These are phyloP conservation scores for Castanea sativa DNA, from an alignment of 306 rosid genomes.

Conservation along the genomic window DNA sequence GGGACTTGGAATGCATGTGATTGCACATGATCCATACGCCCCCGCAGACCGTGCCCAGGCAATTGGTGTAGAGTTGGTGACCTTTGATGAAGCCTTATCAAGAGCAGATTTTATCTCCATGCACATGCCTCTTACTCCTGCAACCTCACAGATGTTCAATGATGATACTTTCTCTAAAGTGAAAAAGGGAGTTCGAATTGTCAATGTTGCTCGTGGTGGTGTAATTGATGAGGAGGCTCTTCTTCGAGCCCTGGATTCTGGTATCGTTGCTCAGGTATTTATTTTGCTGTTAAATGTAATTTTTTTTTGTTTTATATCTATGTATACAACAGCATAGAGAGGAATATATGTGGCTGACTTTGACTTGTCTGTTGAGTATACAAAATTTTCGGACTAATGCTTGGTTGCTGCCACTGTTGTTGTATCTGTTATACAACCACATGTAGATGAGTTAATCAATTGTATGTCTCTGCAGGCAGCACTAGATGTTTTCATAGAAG, in stretches of 20 bases:
- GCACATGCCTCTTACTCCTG: slow-evolving; percentile 96
- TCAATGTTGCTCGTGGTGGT: slow-evolving; percentile 98
- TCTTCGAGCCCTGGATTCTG: slow-evolving; percentile 80
- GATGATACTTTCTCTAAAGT: slow-evolving; percentile 89
- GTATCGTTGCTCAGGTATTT: slow-evolving; percentile 89
- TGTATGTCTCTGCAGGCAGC: slow-evolving; percentile 55
- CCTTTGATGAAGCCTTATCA: slow-evolving; percentile 87
- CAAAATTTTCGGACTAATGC: no score
- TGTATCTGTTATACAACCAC: no score
- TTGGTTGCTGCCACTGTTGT: no score
- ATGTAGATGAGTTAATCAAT: no score
- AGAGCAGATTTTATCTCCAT: slow-evolving; percentile 91
- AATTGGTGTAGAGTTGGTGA: slow-evolving; percentile 89
- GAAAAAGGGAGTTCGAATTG: slow-evolving; percentile 91
- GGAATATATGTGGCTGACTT: no score
- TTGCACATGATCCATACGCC: slow-evolving; percentile 95
- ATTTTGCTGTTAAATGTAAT: slow-evolving; percentile 6
- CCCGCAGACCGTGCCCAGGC: slow-evolving; percentile 98
- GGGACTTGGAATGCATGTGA: slow-evolving; percentile 99
- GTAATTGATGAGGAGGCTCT: slow-evolving; percentile 97
- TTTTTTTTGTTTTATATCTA: no score
- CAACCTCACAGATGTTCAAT: slow-evolving; percentile 77
- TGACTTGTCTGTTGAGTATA: no score
- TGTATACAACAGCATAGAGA: no score
- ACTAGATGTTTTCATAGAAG: slow-evolving; percentile 88